Conservation (phyloP, 306 rosid species). For the Ormosia emarginata region DNA sequence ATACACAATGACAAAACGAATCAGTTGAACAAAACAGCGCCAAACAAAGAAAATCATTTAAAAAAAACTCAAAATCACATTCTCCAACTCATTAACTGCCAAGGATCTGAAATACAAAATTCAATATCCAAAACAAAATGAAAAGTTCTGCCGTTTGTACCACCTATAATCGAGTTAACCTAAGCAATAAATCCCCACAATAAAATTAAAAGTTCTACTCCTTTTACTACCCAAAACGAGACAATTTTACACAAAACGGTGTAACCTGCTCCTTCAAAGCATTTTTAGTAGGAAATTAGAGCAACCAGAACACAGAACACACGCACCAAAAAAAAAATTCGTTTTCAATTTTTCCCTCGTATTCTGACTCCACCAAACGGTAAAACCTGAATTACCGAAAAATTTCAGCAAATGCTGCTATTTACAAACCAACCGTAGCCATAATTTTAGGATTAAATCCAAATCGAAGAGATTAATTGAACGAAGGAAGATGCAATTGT, state of each 20-base stretch:
- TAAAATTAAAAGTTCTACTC: neutral
- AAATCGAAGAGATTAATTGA: neutral
- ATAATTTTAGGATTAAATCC: neutral
- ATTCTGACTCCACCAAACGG: neutral
- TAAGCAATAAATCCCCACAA: neutral
- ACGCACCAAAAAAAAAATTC: neutral
- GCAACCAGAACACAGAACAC: neutral
- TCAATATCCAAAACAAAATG: neutral
- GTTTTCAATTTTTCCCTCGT: neutral
- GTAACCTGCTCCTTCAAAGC: neutral
- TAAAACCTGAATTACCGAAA: neutral
- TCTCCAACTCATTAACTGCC: neutral
- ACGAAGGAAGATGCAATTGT: neutral
- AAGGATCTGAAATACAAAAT: neutral
- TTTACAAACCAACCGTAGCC: neutral
- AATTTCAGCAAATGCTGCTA: neutral
- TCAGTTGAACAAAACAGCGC: slow-evolving; percentile 4
- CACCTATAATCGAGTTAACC: neutral
- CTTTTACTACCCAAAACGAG: neutral
- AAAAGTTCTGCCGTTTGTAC: neutral
- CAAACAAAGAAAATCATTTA: neutral
- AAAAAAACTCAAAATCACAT: neutral
- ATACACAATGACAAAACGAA: slow-evolving; percentile 19
- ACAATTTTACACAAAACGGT: neutral
- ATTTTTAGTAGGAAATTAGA: neutral